These are phyloP conservation scores for Liriodendron chinense DNA, from an alignment of 164 flowering plant genomes.

Conservation along the genomic window DNA sequence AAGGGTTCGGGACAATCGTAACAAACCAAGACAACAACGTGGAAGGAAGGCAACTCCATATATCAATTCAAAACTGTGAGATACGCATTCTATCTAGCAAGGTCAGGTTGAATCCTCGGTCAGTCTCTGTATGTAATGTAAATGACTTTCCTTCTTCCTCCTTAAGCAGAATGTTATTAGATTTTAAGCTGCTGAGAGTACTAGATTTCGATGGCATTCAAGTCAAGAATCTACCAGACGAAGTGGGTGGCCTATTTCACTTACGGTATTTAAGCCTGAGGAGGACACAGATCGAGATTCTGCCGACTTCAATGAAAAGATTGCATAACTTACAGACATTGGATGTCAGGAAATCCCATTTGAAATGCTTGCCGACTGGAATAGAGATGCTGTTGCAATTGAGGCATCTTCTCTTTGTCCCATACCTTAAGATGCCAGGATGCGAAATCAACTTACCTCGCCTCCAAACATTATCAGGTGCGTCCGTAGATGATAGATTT, in stretches of 20 bases:
- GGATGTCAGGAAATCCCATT: constrained; percentile 30
- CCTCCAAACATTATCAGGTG: constrained; percentile 18
- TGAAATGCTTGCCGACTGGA: constrained; percentile 27
- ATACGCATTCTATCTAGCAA: constrained; percentile 5
- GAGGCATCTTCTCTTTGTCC: constrained; percentile 23
- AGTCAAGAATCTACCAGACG: constrained; percentile 23
- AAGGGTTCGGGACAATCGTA: constrained; percentile 3
- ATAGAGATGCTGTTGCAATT: constrained; percentile 23
- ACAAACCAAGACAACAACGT: not conserved
- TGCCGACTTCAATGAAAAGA: constrained; percentile 37
- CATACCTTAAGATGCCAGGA: not conserved
- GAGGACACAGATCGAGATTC: not conserved
- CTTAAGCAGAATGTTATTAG: constrained; percentile 8
- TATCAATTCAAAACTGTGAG: constrained; percentile 22
- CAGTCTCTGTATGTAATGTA: constrained; percentile 23
- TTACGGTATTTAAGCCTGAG: constrained; percentile 37
- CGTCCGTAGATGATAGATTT: constrained; percentile 17
- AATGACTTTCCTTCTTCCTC: not conserved
- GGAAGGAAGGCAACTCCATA: constrained; percentile 13
- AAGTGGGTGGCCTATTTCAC: constrained; percentile 22
- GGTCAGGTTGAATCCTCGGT: constrained; percentile 19
- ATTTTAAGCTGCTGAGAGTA: constrained; percentile 26
- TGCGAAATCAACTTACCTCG: constrained; percentile 23
- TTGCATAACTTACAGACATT: constrained; percentile 36
- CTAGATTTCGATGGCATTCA: constrained; percentile 29